Percentiles rank a stretch among this genome's conserved stretches.
phyloP scores from a whole-genome alignment of 306 rosid species.

The Fragaria ananassa region DNA sequence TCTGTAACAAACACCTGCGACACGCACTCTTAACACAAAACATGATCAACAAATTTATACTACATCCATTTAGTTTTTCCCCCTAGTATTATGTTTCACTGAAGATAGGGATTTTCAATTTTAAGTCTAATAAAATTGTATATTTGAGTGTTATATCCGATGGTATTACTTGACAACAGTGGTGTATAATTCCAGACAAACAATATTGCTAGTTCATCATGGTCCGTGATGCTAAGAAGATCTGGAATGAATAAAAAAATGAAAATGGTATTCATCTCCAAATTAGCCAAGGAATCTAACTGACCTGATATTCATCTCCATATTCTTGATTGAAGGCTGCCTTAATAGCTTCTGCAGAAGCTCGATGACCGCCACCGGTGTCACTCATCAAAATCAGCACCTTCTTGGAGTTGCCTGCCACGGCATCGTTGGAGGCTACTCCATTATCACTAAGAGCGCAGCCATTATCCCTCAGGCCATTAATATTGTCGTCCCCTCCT shows the following conservation, averaged over 20 bases:
- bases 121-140: not conserved
- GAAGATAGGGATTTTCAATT: not conserved
- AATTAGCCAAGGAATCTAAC: conserved; percentile 10
- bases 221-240: not conserved
- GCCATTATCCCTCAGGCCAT: conserved; percentile 39
- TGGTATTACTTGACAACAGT: not conserved
- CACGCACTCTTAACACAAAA: conserved; percentile 30
- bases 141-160: not conserved
- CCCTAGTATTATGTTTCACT: not conserved
- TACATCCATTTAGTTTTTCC: not conserved
- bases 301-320: conserved; percentile 83
- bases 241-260: no score
- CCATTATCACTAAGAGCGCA: conserved; percentile 27
- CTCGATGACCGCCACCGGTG: conserved; percentile 98
- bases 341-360: conserved; percentile 95
- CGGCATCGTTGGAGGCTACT: conserved; percentile 38
- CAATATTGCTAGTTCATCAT: not conserved
- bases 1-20: conserved; percentile 89
- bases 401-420: conserved; percentile 42
- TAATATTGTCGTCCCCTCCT: conserved; percentile 21
- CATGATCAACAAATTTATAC: conserved; percentile 18
- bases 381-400: conserved; percentile 98
- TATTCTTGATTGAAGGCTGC: conserved; percentile 76
- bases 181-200: conserved; percentile 8
- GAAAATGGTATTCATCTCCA: not conserved